Conservation (phyloP, 169 alveolate genomes). For the Eimeria praecox region DNA sequence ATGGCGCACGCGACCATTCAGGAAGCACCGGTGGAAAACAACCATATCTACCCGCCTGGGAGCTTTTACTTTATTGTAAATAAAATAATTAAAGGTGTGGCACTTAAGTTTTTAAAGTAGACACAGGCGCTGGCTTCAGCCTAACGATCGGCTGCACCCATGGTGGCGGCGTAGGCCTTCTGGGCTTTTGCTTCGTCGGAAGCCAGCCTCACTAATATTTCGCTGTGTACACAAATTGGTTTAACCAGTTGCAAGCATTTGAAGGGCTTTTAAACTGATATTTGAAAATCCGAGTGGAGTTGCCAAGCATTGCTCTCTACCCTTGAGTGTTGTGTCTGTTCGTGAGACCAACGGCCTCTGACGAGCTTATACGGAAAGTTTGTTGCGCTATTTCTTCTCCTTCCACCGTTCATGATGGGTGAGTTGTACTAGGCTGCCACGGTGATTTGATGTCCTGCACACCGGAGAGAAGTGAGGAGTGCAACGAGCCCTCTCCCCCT, state of each 20-base stretch:
- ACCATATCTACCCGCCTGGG: neutral
- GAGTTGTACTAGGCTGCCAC: neutral
- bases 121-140: neutral
- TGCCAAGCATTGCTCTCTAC: neutral
- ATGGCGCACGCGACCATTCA: neutral
- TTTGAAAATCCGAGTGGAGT: neutral
- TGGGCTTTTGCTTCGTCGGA: neutral
- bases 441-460: neutral
- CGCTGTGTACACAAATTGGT: neutral
- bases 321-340: neutral
- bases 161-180: neutral
- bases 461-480: neutral
- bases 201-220: neutral
- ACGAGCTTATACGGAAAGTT: neutral
- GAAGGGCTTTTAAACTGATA: neutral
- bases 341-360: conserved; percentile 35
- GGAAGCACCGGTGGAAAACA: neutral
- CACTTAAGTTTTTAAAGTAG: neutral
- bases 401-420: neutral
- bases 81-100: neutral
- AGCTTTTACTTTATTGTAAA: neutral
- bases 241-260: neutral
- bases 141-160: neutral
- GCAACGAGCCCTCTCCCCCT: neutral
- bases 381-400: neutral